These are phyloP conservation scores for Juglanconis juglandina DNA, from an alignment of 2,329 filamentous ascomycete species.

Conservation along the genomic window DNA sequence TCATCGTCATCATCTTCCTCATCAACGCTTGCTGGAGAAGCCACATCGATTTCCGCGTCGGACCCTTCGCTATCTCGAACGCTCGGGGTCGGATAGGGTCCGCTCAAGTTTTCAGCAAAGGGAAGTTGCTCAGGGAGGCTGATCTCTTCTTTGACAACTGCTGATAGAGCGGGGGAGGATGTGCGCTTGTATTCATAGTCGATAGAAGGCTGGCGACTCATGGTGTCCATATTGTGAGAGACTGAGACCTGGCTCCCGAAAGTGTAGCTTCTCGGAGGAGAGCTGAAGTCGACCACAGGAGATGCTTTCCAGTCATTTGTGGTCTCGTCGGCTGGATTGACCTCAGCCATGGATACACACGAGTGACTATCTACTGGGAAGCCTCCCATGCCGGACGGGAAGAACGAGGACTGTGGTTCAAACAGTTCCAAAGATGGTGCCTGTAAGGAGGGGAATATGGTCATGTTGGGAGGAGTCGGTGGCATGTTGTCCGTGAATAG, in stretches of 20 bases:
- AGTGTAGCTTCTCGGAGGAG: conserved; percentile 26
- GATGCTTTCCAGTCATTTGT: conserved; percentile 29
- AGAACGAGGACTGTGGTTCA: conserved; percentile 24
- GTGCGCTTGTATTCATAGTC: conserved; percentile 18
- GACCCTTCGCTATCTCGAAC: conserved; percentile 13
- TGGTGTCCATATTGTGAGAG: conserved; percentile 21
- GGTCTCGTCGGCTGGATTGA: conserved; percentile 30
- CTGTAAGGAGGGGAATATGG: conserved; percentile 28
- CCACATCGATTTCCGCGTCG: conserved; percentile 8
- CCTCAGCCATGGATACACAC: conserved; percentile 34
- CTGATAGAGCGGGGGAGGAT: conserved; percentile 26
- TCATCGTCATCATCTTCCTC: conserved; percentile 6
- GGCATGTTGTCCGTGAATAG: conserved; percentile 33
- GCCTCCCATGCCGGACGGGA: conserved; percentile 27
- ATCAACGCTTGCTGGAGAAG: conserved; percentile 2
- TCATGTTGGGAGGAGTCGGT: conserved; percentile 35
- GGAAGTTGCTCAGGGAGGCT: neutral
- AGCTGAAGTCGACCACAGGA: conserved; percentile 22
- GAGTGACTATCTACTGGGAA: conserved; percentile 19
- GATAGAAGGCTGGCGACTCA: conserved; percentile 17
- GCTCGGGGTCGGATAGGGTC: conserved; percentile 15
- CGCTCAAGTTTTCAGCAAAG: neutral
- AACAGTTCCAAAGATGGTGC: conserved; percentile 24
- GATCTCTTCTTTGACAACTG: conserved; percentile 11
- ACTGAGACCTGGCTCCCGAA: conserved; percentile 31